phyloP scores from a whole-genome alignment of 257 asterid genomes.

The Lavandula angustifolia region DNA sequence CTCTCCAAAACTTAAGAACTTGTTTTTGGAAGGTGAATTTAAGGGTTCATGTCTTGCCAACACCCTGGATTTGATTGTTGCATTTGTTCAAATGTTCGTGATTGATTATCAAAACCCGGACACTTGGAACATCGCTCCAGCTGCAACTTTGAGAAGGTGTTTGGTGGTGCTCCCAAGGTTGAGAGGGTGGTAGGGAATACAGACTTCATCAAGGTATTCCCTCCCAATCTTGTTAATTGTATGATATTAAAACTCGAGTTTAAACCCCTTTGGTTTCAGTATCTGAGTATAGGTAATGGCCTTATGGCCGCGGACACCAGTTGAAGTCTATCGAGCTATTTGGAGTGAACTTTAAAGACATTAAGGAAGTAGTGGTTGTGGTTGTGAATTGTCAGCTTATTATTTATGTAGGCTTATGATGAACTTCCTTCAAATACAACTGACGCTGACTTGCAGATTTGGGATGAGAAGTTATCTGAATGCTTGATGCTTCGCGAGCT shows the following conservation, averaged over 20 bases:
- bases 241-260: no score
- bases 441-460: slow-evolving; percentile 44
- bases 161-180: slow-evolving; percentile 75
- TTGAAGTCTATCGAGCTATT: slow-evolving; percentile 81
- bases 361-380: slow-evolving; percentile 65
- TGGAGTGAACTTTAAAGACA: slow-evolving; percentile 84
- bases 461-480: slow-evolving; percentile 43
- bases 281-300: slow-evolving; percentile 66
- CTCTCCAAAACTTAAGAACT: slow-evolving; percentile 81
- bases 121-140: slow-evolving; percentile 71
- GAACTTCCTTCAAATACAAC: slow-evolving; percentile 52
- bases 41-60: slow-evolving; percentile 69
- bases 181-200: slow-evolving; percentile 82
- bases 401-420: slow-evolving; percentile 55
- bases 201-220: slow-evolving; percentile 78
- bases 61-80: slow-evolving; percentile 61
- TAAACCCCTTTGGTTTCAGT: slow-evolving; percentile 64
- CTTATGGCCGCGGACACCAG: no score
- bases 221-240: slow-evolving; percentile 37
- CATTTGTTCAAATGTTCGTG: slow-evolving; percentile 75
- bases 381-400: slow-evolving; percentile 43
- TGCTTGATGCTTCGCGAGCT: slow-evolving; percentile 41
- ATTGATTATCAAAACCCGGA: no score
- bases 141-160: slow-evolving; percentile 77
- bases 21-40: slow-evolving; percentile 88